Base-by-base conservation (phyloP, 2,329 filamentous ascomycete genomes). In the Pyrenophora tritici-repentis region DNA sequence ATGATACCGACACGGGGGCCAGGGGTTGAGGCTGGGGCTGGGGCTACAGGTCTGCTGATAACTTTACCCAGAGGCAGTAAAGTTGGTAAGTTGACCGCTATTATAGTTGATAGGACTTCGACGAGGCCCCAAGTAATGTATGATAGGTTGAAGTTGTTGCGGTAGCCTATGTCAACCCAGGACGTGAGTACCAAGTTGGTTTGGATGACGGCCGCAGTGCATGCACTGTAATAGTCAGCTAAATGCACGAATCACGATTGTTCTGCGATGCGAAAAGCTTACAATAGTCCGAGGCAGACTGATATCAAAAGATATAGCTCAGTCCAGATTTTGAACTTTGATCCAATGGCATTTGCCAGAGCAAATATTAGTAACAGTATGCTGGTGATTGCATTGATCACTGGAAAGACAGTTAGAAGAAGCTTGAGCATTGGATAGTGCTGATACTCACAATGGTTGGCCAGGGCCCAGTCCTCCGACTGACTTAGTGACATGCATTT, bases 391-490 rank as follows among this genome's bases (percentile, higher is more conserved):
- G 70, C 26, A 9, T 47, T 52, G 32, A 47, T 38, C 13, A 40
- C 52, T 55, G 37, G 32, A 9, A 5, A 10, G 6, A 13, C 3
- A 5, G 26, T 47, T 20, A 51, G 43, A 3, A 12, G n/a, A 17
- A 2, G 17, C 3, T 31, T n/a, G 6, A 18, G 14, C 7, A n/a
- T 1, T 16, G 0, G 3, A 17, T 12, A 10, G 10, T 6, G 13
- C 8, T 5, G 9, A 5, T 52, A 50, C 63, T 55, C 55, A 74
- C 73, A 62, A 55, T 73, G 76, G 62, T 79, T 77, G 49, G 74
- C 73, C 31, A 81, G 55, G n/a, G 73, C 75, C 33, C 80, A 72
- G n/a, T 67, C 65, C n/a, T 62, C 71, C 50, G 75, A 79, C 1
- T 71, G 73, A 76, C n/a, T 66, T 70, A 3, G 74, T 70, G 39